These are phyloP conservation scores for Mucuna pruriens DNA, from an alignment of 306 rosid genomes.

Conservation along the genomic window DNA sequence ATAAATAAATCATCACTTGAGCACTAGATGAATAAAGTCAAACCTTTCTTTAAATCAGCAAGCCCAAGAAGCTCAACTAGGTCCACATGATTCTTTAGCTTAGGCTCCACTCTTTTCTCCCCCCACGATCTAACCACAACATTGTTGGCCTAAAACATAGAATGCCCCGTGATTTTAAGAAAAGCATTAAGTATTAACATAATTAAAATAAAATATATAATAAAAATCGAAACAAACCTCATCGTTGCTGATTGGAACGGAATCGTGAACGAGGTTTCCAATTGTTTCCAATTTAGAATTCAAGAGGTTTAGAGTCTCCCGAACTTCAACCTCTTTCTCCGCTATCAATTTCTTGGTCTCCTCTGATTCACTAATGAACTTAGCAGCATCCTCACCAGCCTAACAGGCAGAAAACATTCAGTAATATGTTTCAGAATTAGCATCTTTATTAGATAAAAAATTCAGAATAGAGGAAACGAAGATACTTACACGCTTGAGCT, in stretches of 20 bases:
- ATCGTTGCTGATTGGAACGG: conserved; percentile 74
- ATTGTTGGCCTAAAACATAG: conserved; percentile 67
- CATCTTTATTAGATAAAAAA: neutral
- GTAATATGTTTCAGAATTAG: neutral
- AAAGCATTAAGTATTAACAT: neutral
- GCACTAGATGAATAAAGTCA: neutral
- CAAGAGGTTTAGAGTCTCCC: conserved; percentile 56
- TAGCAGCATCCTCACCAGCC: conserved; percentile 70
- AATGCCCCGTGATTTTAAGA: neutral
- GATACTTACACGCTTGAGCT: conserved; percentile 61
- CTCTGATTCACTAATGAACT: conserved; percentile 63
- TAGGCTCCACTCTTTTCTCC: conserved; percentile 78
- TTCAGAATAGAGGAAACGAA: neutral
- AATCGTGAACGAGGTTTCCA: conserved; percentile 93
- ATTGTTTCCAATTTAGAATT: conserved; percentile 70
- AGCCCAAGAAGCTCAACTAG: conserved; percentile 83
- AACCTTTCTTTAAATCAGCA: conserved; percentile 81
- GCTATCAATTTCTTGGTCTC: conserved; percentile 61
- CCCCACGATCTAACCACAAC: conserved; percentile 84
- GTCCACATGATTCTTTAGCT: conserved; percentile 86
- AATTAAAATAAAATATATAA: neutral
- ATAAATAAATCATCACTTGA: neutral
- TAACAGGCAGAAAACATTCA: conserved; percentile 10
- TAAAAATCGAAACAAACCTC: conserved; percentile 56
- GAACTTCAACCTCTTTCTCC: conserved; percentile 80